A percentile compares a stretch with the other conserved stretches of the same genome.
These are phyloP conservation scores for Canna indica DNA, from an alignment of 176 grass and related monocot species.

Conservation along the genomic window DNA sequence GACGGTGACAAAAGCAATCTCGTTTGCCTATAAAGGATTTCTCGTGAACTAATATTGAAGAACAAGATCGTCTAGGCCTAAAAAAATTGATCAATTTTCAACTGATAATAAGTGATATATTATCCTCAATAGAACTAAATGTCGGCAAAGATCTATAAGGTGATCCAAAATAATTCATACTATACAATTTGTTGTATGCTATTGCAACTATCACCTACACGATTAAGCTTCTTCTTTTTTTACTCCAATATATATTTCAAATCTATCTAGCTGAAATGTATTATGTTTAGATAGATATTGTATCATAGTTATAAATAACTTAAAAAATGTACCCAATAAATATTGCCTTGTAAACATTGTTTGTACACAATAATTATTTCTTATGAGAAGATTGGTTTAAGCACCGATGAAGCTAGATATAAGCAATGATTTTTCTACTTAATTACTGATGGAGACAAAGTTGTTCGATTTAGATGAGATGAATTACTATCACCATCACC, in stretches of 20 bases:
- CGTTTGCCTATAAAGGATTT: conserved; percentile 79
- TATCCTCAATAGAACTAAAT: not conserved
- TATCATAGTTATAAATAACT: not conserved
- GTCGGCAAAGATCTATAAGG: not conserved
- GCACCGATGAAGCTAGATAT: too few relatives aligned
- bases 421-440: too few relatives aligned
- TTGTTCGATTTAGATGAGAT: too few relatives aligned
- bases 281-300: not conserved
- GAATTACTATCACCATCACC: too few relatives aligned
- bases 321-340: not conserved
- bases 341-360: not conserved
- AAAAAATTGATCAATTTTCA: conserved; percentile 22
- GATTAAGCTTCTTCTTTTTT: not conserved
- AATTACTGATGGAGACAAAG: too few relatives aligned
- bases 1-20: too few relatives aligned
- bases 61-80: conserved; percentile 77
- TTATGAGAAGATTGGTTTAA: too few relatives aligned
- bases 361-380: too few relatives aligned
- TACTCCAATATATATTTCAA: not conserved
- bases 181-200: too few relatives aligned
- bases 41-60: conserved; percentile 39
- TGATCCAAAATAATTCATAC: not conserved
- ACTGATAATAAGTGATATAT: not conserved
- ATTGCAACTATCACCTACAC: not conserved
- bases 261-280: not conserved